These are phyloP conservation scores for Tricholoma hemisulphureum DNA, from an alignment of 768 basidiomycete genomes.

Conservation along the genomic window DNA sequence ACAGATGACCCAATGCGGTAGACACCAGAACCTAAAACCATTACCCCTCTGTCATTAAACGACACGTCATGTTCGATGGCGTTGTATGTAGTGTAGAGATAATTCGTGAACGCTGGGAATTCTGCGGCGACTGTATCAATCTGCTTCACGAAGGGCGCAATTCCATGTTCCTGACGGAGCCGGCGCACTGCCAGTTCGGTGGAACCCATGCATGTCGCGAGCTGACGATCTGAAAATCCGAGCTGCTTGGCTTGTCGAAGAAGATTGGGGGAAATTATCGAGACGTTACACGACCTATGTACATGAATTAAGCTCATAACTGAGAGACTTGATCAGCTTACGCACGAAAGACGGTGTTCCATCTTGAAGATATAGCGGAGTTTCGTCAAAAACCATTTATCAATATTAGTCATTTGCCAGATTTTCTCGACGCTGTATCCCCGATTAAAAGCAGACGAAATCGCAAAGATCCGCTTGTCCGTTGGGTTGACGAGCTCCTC, in stretches of 20 bases:
- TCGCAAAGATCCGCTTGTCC: conserved; percentile 96
- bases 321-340: conserved; percentile 14
- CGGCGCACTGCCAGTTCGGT: conserved; percentile 92
- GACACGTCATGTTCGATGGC: conserved; percentile 89
- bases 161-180: conserved; percentile 78
- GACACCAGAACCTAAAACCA: conserved; percentile 97
- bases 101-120: conserved; percentile 98
- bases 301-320: conserved; percentile 6
- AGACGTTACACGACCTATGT: conserved; percentile 58
- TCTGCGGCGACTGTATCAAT: conserved; percentile 99
- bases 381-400: conserved; percentile 96
- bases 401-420: conserved; percentile 97
- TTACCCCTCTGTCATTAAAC: conserved; percentile 91
- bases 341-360: conserved; percentile 75
- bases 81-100: conserved; percentile 97
- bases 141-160: conserved; percentile 94
- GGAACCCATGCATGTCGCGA: conserved; percentile 79
- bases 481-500: conserved; percentile 93
- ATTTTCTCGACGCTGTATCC: conserved; percentile 96
- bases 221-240: conserved; percentile 93
- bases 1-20: conserved; percentile 99
- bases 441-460: conserved; percentile 88
- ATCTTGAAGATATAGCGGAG: conserved; percentile 81
- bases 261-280: conserved; percentile 57
- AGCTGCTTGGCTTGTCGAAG: conserved; percentile 87